Base-by-base conservation (phyloP, 2,329 filamentous ascomycete genomes). In the Coniochaeta sp. region DNA sequence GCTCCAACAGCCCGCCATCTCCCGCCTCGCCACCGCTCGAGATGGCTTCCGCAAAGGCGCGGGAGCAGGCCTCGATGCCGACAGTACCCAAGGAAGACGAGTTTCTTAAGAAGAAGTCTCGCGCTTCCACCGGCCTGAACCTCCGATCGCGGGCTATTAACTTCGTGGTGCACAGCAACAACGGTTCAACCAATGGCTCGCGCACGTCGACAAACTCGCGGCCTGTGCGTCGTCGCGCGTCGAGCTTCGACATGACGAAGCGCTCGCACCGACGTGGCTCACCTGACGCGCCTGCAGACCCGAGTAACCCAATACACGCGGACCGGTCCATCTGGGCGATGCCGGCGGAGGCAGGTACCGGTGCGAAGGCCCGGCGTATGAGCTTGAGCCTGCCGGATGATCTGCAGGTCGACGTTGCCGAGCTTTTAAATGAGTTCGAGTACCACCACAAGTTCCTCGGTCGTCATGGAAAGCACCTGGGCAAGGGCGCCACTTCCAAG, bases 401-500 rank as follows among this genome's bases (percentile, higher is more conserved):
- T 58, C 88, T 90, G 62, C 78, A 77, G 1, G 84, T 91, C 27
- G 84, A 89, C 55, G 78, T 83, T 9, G 85, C 77, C 24, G 83
- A 89, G 49, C 74, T 92, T 4, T 76, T 81, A 54, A 75, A 77
- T 46, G 87, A 91, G 59, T 92, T 83, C 59, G 82, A 85, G 55
- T 86, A 85, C 57, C 76, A 81, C 56, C 85, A 82, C 67, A 82
- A 87, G 58, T 71, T 92, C 49, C 75, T 88, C 28, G 86, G 87
- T 8, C 82, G 83, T 38, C 81, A 87, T 60, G 85, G 86, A 33
- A 90, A 87, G 69, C 79, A 85, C 55, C 73, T 95, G 6, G 91
- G 90, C 55, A 89, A 88, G 67, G 91, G 91, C 38, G 87, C 88
- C 10, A 91, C 88, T 6, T 89, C 89, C 40, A 86, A 87, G 58